Conservation (phyloP, 164 flowering plant genomes). For the Echeveria elegans region DNA sequence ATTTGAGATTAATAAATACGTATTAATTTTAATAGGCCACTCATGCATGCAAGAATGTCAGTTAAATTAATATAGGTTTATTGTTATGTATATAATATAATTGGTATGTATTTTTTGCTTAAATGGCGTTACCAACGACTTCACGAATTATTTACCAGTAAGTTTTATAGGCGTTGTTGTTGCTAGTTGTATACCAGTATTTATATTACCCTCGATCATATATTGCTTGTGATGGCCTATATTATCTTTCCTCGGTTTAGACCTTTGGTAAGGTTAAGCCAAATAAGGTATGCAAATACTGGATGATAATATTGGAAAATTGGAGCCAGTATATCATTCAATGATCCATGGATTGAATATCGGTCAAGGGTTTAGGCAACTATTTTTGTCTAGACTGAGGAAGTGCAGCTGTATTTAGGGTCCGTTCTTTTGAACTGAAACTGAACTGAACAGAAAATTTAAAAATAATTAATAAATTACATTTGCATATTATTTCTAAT, state of each 20-base stretch:
- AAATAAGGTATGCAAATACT: neutral
- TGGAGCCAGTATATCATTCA: neutral
- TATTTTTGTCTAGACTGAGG: neutral
- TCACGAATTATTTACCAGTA: neutral
- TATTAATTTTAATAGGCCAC: neutral
- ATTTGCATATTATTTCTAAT: too few relatives aligned
- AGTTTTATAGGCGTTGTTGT: neutral
- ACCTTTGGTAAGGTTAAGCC: neutral
- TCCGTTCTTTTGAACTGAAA: too few relatives aligned
- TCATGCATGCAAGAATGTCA: neutral
- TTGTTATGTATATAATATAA: too few relatives aligned
- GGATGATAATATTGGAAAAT: too few relatives aligned
- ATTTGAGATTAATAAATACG: neutral
- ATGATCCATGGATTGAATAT: neutral
- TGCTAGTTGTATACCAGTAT: neutral
- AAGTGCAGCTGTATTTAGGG: neutral
- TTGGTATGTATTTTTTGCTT: neutral
- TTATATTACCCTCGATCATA: neutral
- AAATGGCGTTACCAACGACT: neutral
- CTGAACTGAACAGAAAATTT: too few relatives aligned
- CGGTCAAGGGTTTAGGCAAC: too few relatives aligned
- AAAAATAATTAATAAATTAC: too few relatives aligned
- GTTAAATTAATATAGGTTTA: neutral
- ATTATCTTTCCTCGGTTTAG: neutral
- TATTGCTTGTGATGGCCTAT: neutral